These are phyloP conservation scores for Xylariaceae sp. DNA, from an alignment of 2,329 filamentous ascomycete genomes.

Conservation along the genomic window DNA sequence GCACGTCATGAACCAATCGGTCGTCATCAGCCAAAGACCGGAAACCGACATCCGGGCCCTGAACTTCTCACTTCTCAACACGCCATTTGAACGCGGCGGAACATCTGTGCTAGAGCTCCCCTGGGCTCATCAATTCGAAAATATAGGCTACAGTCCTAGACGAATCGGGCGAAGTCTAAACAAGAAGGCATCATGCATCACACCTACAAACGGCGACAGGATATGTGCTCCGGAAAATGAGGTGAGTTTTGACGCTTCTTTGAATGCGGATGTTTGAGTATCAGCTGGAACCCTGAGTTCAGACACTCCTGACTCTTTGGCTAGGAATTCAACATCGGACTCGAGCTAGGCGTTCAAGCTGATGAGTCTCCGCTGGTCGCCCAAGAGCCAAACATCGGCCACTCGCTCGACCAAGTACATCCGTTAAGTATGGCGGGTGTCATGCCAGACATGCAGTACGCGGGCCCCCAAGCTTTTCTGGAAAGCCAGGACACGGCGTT, in stretches of 20 bases:
- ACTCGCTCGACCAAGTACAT: not conserved
- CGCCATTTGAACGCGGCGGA: not conserved
- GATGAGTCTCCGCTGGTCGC: not conserved
- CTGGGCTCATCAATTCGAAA: not conserved
- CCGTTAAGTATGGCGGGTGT: not conserved
- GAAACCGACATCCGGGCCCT: not conserved
- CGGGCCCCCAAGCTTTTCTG: not conserved
- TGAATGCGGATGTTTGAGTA: not conserved
- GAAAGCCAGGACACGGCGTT: not conserved
- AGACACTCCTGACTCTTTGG: not conserved
- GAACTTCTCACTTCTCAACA: not conserved
- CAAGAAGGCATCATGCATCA: not conserved
- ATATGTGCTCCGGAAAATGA: not conserved
- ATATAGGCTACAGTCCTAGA: not conserved
- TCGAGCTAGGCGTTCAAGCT: not conserved
- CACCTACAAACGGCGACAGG: not conserved
- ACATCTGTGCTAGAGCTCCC: slow-evolving; percentile 2
- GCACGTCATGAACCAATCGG: slow-evolving; percentile 1
- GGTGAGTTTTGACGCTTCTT: slow-evolving; percentile 3
- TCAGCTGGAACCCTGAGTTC: not conserved
- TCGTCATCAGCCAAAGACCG: not conserved
- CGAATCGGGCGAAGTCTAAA: not conserved
- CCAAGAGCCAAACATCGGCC: not conserved
- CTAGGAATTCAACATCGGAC: slow-evolving; percentile 1
- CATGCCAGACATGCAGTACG: not conserved